phyloP scores from a whole-genome alignment of 768 basidiomycete species.

The Pleurotus salmoneostramineus region DNA sequence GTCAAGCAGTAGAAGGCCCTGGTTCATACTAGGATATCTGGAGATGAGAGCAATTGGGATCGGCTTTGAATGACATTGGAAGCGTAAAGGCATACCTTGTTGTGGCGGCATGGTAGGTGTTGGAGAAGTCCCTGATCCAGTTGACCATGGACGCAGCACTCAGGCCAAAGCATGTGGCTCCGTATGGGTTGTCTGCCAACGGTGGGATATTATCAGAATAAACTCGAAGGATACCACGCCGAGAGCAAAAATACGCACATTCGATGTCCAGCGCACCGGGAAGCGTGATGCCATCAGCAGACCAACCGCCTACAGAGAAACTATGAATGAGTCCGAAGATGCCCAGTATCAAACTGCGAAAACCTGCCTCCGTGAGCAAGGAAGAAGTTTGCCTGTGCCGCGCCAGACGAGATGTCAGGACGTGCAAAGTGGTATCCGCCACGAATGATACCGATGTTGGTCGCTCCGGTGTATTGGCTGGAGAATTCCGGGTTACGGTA shows the following conservation, averaged over 20 bases:
- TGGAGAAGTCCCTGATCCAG: conserved; percentile 60
- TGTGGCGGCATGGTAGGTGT: conserved; percentile 48
- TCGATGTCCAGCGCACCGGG: conserved; percentile 66
- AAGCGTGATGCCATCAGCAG: conserved; percentile 52
- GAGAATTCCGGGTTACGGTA: conserved; percentile 43
- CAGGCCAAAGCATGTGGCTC: conserved; percentile 51
- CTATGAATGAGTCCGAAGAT: neutral
- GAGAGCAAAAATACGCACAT: conserved; percentile 29
- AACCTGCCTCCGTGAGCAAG: conserved; percentile 42
- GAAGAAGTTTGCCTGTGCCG: conserved; percentile 57
- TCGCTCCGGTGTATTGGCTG: conserved; percentile 52
- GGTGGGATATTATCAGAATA: neutral
- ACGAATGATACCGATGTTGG: conserved; percentile 50
- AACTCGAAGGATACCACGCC: neutral
- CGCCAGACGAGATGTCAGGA: conserved; percentile 49
- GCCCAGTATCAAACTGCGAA: neutral
- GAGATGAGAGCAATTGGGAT: neutral
- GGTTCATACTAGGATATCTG: neutral
- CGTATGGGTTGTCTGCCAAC: conserved; percentile 44
- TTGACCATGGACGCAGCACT: conserved; percentile 52
- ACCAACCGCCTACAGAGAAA: conserved; percentile 37
- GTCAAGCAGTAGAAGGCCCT: neutral
- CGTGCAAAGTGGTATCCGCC: conserved; percentile 62
- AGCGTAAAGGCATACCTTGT: conserved; percentile 31
- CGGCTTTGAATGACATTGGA: neutral